Base-by-base conservation (phyloP, 1,139 yeast genomes). In the Saccharomycopsis phalli region DNA sequence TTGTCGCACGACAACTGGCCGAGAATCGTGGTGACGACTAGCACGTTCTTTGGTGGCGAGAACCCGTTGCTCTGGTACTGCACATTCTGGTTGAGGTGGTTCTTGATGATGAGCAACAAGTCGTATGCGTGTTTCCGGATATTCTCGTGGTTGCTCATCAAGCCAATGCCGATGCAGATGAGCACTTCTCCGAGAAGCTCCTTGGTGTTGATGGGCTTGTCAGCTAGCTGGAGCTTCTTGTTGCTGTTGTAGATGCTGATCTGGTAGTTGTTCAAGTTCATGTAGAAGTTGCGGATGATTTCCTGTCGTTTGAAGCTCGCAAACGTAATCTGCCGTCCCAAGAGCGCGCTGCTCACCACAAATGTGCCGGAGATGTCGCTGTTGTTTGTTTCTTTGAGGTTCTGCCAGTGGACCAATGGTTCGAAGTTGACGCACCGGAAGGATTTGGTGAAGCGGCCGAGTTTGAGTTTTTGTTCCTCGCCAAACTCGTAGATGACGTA, bases 351-450 rank as follows among this genome's bases (percentile, higher is more conserved):
- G 19, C 38, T 20, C 17, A 37, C 44, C 16, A 29, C 37, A 30
- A 41, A 40, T 8, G 27, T 23, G 14, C 31, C 34, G 13, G 20
- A 31, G 8, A 23, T 19, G 4, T 27, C 23, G 7, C 20, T 26
- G 23, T 21, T 20, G 10, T 18, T 20, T 22, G 29, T 23, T 31
- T 44, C 46, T 25, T 31, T 31, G 21, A 44, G 16, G 16, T 39
- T 31, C n/a, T 23, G 25, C 47, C 47, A 44, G 28, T 39, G 44
- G 14, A 5, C 27, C 11, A 44, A 25, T 6, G 41, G 40, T 20
- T 44, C 47, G 20, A 42, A 32, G 21, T 44, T 44, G 13, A 44
- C 43, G 11, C 31, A 16, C 23, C 38, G 42, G 19, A 33, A 25
- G n/a, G 20, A 20, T 23, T 36, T 41, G 10, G 41, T 18, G 23